Evolutionary conservation across 139 green algal species (phyloP).

Genomic region (Tetradesmus obliquus): DNA sequence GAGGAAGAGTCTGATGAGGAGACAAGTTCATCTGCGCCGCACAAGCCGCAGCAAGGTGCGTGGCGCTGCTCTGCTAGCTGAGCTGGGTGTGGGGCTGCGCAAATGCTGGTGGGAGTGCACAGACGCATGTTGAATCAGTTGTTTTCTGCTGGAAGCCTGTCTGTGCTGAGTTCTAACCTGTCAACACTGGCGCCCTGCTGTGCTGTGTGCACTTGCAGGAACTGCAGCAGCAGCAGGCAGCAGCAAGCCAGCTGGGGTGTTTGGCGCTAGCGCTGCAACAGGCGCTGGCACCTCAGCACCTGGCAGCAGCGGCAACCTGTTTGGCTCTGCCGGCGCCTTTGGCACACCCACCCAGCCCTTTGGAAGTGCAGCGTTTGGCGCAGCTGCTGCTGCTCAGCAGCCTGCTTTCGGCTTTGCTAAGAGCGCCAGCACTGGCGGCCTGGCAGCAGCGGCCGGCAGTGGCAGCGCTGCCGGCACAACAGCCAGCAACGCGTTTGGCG

Average conservation of each 20-base stretch:
- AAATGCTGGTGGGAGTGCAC: too few species aligned
- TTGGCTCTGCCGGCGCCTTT: background rate
- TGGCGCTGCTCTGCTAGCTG: background rate
- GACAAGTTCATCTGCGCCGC: background rate
- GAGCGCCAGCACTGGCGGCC: constrained; percentile 8
- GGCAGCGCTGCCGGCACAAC: background rate
- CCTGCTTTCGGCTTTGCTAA: constrained; percentile 32
- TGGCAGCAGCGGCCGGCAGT: background rate
- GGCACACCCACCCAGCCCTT: constrained; percentile 1
- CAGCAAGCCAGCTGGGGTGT: background rate
- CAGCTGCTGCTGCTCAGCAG: background rate
- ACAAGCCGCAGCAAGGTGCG: background rate
- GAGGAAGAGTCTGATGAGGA: background rate
- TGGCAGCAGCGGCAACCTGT: constrained; percentile 14
- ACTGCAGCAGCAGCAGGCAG: background rate
- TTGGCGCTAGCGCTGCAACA: background rate
- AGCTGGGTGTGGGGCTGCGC: background rate
- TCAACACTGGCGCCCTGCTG: too few species aligned
- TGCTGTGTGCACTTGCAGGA: background rate
- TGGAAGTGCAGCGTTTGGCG: background rate
- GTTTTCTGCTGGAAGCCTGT: too few species aligned
- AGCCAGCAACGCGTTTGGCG: background rate
- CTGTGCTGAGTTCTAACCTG: too few species aligned
- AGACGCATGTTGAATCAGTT: too few species aligned
- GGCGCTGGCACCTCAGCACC: background rate